These are phyloP conservation scores for Atkinsonella hypoxylon DNA, from an alignment of 2,329 filamentous ascomycete genomes.

Conservation along the genomic window DNA sequence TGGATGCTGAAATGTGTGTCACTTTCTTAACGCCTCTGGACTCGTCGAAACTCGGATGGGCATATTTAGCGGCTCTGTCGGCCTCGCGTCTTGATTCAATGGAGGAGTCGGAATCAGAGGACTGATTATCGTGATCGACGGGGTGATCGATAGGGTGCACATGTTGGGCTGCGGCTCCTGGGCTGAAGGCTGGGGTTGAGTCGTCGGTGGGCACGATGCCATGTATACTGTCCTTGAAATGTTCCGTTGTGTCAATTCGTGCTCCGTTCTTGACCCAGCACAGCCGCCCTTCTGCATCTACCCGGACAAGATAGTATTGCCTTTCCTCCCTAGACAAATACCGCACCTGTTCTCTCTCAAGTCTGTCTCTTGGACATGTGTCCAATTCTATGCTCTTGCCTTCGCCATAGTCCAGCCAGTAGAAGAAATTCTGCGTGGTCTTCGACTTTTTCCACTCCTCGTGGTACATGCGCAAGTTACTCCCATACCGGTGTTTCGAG, in stretches of 20 bases:
- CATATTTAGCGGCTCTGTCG: constrained; percentile 51
- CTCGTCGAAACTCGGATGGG: constrained; percentile 49
- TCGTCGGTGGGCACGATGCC: constrained; percentile 57
- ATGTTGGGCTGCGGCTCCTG: constrained; percentile 9
- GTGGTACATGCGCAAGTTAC: constrained; percentile 72
- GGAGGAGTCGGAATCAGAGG: constrained; percentile 24
- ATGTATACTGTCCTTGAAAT: constrained; percentile 68
- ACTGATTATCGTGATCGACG: constrained; percentile 9
- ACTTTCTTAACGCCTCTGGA: constrained; percentile 42
- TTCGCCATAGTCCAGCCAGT: constrained; percentile 78
- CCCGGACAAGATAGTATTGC: constrained; percentile 64
- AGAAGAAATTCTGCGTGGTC: constrained; percentile 83
- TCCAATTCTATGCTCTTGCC: constrained; percentile 59
- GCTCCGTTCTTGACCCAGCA: constrained; percentile 77
- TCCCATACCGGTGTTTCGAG: constrained; percentile 76
- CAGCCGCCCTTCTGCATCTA: constrained; percentile 64
- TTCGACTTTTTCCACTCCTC: constrained; percentile 67
- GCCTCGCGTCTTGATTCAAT: constrained; percentile 40
- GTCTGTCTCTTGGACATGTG: constrained; percentile 57
- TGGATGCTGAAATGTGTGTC: constrained; percentile 56
- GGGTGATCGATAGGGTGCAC: constrained; percentile 7
- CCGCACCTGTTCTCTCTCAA: constrained; percentile 70
- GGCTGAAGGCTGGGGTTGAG: constrained; percentile 40
- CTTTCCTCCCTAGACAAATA: constrained; percentile 78
- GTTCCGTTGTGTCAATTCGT: constrained; percentile 62